Evolutionary conservation across 2,329 filamentous ascomycete species (phyloP), one percentile per base, ranked within the genome.

Genomic region (Colletotrichum coccodes): DNA sequence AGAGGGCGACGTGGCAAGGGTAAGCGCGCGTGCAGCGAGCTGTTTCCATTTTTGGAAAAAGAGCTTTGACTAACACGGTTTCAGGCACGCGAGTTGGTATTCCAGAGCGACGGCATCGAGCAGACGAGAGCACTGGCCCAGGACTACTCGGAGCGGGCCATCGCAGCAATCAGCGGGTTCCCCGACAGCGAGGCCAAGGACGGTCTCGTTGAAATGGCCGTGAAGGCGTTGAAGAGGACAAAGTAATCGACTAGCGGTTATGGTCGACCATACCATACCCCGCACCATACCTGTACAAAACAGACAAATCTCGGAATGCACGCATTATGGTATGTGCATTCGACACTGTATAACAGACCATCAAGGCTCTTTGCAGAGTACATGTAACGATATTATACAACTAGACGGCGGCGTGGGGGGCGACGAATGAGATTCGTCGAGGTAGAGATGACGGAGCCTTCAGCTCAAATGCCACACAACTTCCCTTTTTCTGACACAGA

Each of bases 151-250:
- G 92, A 96, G 76, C 93, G 93, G 77, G 96, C 96, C 32, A 92
- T 97, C 70, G 87, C 90, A 6, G 93, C 95, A n/a, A 93, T 99
- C 75, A 86, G 88, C 71, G 83, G 84, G 52, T 97, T 99, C 80
- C 96, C 96, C 7, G 91, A 95, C n/a, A 95, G 94, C 78, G 95
- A 98, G 72, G 96, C 96, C 67, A 98, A 97, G 84, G 89, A 92
- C 34, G 95, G 95, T 0, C 85, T 99, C 46, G 85, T 97, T 52
- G 94, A 98, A 76, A 98, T 98, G 94, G 97, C 94, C 73, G 88
- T 91, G 74, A 98, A 97, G 84, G 94, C 95, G 18, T 89, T 97
- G 84, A 91, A 94, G 81, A 88, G 95, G 76, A 88, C 94, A 79
- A 98, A 97, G 81, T 98, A 85, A 75, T 65, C n/a, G 42, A 46